Base-by-base conservation (phyloP, 768 basidiomycete genomes). In the Amanita subjunquillea region DNA sequence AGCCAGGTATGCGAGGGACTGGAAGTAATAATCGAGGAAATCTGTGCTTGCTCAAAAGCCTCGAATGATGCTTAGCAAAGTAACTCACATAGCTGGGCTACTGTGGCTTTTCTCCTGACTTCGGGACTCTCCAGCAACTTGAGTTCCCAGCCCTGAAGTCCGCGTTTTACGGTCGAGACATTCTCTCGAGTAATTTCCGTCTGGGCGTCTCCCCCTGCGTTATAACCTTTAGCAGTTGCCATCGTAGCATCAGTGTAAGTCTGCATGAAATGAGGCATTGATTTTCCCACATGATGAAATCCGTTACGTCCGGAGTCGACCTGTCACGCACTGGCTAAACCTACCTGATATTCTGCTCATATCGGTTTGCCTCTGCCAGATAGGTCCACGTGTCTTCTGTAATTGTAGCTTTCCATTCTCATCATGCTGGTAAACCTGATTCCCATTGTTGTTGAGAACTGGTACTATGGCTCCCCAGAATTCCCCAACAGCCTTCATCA, bases 21-120 rank as follows among this genome's bases (percentile, higher is more conserved):
- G 91, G 65, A 99, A 99, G 71, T 99, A 99, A 65, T 99, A 98
- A 68, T 98, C 95, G 48, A 96, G 79, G 70, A 97, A 97, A 72
- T 90, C 92, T 94, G 58, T 2, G 6, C 15, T 15, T 34, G 30
- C 10, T 45, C 13, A 17, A 25, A 17, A 17, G 27, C 17, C 22
- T 12, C 13, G 5, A 13, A 50, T 38, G 17, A 39, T 30, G 30
- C 57, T 57, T 49, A 6, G 7, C 52, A 48, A 55, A 48, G 53
- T 32, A 30, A 74, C 85, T 62, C 64, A 94, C 93, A 99, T 43
- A 99, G 80, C 63, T 99, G 96, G 17, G 94, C 93, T 8, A 99
- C 91, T 1, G 94, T 97, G 1, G 95, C 88, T 67, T 99, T 98
- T 51, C 96, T 80, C 66, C 82, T 91, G 50, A 97, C 86, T 66